A percentile compares a stretch with the other conserved stretches of the same genome.
Evolutionary conservation across 1,284 basidiomycete genomes (phyloP).

Genomic region (Takashimella koratensis): DNA sequence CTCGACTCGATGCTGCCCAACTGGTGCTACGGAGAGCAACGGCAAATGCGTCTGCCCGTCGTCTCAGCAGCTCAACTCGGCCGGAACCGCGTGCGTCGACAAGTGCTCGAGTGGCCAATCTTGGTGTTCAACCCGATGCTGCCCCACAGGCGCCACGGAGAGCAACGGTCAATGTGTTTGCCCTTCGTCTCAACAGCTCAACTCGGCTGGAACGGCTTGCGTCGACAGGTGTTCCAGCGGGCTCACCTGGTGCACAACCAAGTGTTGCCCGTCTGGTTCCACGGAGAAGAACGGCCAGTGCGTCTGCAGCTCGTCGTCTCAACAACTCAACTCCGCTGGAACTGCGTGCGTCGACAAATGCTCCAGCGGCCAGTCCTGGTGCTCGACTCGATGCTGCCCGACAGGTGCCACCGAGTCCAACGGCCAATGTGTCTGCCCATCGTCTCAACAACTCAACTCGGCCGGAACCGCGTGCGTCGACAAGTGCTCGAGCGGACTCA

Average conservation of each 20-base stretch:
- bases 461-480: neutral
- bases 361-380: neutral
- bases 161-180: neutral
- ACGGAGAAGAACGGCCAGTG: neutral
- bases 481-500: neutral
- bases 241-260: neutral
- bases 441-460: neutral
- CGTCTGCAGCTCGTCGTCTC: neutral
- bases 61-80: neutral
- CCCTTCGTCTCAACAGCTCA: neutral
- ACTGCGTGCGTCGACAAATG: neutral
- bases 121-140: neutral
- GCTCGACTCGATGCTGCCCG: neutral
- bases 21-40: neutral
- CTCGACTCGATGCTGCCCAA: neutral
- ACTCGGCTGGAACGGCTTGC: neutral
- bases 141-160: neutral
- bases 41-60: neutral
- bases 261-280: neutral
- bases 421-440: neutral
- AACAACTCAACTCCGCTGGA: neutral
- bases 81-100: neutral
- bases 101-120: neutral
- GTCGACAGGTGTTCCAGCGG: neutral
- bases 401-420: neutral